Base-by-base conservation (phyloP, 129 eudicot species). In the Ambrosia trifida region DNA sequence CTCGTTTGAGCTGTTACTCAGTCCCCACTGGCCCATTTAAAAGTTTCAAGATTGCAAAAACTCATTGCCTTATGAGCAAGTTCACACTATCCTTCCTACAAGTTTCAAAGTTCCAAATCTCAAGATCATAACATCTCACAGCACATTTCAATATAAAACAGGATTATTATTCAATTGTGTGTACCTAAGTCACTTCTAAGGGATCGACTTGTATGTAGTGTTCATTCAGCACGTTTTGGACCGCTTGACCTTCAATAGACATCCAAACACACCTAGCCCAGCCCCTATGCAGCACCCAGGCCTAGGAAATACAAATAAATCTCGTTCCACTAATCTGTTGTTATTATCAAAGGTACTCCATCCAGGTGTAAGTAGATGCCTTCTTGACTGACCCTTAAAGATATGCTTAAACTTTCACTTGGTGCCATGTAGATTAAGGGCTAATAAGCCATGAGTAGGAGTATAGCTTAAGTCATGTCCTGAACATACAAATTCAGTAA, bases 341-440 rank as follows among this genome's bases (percentile, higher is more conserved):
- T 95, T 87, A 36, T 86, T 90, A 20, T 90, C 99, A 79, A 95
- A 95, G 6, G 92, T 87, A 78, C 99, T 95, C 99, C 99, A 95
- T 13, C 99, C 99, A 0, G 97, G 90, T 28, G 97, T 90, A 38
- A 95, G 97, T 77, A 95, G 83, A 81, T 95, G 99, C 81, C 99
- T 88, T 56, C 91, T 75, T 30, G 99, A 97, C 78, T 95, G 99
- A 57, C 98, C 98, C 86, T 97, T 78, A 75, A 87, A 94, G 20
- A 94, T 94, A 76, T 94, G 98, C 80, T 87, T 89, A 62, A 94
- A 89, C 35, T 80, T 85, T 97, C 98, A 94, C 57, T 83, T 89
- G 12, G 66, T 70, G 28, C 96, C 97, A 79, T 87, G 98, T 17
- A 94, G 90, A 84, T 94, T 97, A 71, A 57, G 82, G 51, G 98